These are phyloP conservation scores for Pestalotiopsis sp. DNA, from an alignment of 2,329 filamentous ascomycete genomes.

Conservation along the genomic window DNA sequence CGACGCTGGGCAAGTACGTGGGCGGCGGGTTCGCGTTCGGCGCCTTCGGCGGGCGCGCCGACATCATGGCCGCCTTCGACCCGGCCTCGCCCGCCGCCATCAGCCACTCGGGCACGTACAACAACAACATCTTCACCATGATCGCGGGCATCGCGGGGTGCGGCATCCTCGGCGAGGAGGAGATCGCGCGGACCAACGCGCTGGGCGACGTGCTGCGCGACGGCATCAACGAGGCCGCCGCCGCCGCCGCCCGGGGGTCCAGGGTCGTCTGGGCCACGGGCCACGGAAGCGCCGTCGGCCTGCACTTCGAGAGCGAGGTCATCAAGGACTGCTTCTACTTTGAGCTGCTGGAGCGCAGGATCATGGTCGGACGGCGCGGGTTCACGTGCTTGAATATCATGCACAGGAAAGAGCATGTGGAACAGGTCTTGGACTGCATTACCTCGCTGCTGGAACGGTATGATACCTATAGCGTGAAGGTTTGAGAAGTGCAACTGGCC, in stretches of 20 bases:
- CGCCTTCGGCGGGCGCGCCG: slow-evolving; percentile 62
- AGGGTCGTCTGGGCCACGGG: background rate
- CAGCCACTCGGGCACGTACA: slow-evolving; percentile 60
- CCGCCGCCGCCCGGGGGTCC: background rate
- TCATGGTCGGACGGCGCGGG: background rate
- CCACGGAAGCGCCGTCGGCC: background rate
- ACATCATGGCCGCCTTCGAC: slow-evolving; percentile 62
- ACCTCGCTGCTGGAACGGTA: background rate
- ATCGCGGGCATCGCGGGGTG: slow-evolving; percentile 42
- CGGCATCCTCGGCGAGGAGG: slow-evolving; percentile 14
- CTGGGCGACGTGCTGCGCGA: background rate
- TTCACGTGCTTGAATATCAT: background rate
- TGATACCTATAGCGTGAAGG: background rate
- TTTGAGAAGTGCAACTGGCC: background rate
- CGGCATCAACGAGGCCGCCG: background rate
- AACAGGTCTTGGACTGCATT: background rate
- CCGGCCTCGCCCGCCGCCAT: slow-evolving; percentile 39
- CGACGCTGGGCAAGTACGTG: slow-evolving; percentile 67
- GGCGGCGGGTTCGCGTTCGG: slow-evolving; percentile 70
- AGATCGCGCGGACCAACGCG: background rate
- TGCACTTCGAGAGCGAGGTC: background rate
- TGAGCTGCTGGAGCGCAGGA: background rate
- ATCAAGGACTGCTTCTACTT: background rate
- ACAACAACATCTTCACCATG: slow-evolving; percentile 62
- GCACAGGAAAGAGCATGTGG: background rate